Base-by-base conservation (phyloP, 1,139 yeast species). In the Nakaseomyces kungkrabaensis region DNA sequence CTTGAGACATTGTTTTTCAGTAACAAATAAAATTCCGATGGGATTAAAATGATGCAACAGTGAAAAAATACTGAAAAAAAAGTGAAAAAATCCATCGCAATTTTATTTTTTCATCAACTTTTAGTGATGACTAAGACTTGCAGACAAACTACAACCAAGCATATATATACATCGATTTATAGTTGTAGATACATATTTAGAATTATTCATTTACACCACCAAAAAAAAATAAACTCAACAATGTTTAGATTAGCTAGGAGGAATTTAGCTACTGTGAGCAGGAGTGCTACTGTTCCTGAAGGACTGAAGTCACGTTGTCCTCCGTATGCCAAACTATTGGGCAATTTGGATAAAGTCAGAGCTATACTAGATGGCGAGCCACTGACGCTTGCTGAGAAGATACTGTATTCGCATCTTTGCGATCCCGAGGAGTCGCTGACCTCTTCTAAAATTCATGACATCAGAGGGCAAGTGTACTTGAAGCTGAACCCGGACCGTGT, bases 401-500 rank as follows among this genome's bases (percentile, higher is more conserved):
- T 89, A 59, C 74, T 92, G 52, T 92, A 92, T 66, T 85, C 97
- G 1, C 98, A 92, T 70, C 74, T 92, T 62, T 86, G 81, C 45
- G 73, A 87, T 63, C 95, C 96, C 7, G 92, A 85, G 61, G 96
- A 87, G 57, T 75, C 84, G 41, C 73, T 88, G 51, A 73, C 78
- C 2, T 70, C 79, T 8, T 64, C 73, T 46, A 75, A 80, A 53
- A 40, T 62, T 24, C 47, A 51, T 17, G 62, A 59, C 45, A 78
- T 90, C 56, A 78, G 98, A 61, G 98, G 98, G 48, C 68, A 78
- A 53, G 79, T 86, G 53, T 92, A 92, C 67, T 78, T 92, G 66
- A 92, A 92, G 73, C 76, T 92, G 60, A 78, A 82, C 65, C 98
- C 98, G n/a, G 98, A 92, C 67, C 78, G 98, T 62, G 98, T 92